Evolutionary conservation across 305 asterid genomes (phyloP).

Genomic region (Petunia hybrid): DNA sequence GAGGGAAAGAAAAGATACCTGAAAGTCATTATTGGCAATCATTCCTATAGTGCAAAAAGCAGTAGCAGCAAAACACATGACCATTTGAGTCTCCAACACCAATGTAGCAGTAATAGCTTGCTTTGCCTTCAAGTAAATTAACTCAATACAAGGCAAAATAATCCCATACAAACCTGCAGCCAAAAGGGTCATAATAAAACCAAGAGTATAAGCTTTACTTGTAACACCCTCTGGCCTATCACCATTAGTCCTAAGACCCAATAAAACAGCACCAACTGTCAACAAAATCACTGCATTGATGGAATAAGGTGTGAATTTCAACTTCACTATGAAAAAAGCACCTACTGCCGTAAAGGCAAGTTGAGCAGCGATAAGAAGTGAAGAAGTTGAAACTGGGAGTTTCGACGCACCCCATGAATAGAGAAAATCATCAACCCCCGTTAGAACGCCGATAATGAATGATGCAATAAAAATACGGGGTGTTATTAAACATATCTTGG

Average conservation of each 20-base stretch:
- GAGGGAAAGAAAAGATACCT: slow-evolving; percentile 28
- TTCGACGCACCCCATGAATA: slow-evolving; percentile 21
- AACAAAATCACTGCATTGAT: slow-evolving; percentile 37
- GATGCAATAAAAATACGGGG: background rate
- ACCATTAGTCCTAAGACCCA: slow-evolving; percentile 30
- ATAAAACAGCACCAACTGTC: slow-evolving; percentile 30
- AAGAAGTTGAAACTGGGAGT: slow-evolving; percentile 29
- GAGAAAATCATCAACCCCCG: slow-evolving; percentile 13
- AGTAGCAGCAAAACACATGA: slow-evolving; percentile 39
- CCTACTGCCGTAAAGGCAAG: slow-evolving; percentile 37
- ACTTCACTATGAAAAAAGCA: slow-evolving; percentile 41
- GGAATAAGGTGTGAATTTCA: slow-evolving; percentile 37
- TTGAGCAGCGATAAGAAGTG: slow-evolving; percentile 29
- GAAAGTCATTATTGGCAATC: slow-evolving; percentile 37
- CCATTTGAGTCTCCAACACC: slow-evolving; percentile 44
- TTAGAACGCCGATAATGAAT: slow-evolving; percentile 20
- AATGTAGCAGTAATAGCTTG: slow-evolving; percentile 31
- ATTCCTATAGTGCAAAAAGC: slow-evolving; percentile 36
- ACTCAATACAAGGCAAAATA: slow-evolving; percentile 40
- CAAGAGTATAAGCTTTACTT: slow-evolving; percentile 29
- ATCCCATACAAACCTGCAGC: slow-evolving; percentile 42
- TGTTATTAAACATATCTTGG: background rate
- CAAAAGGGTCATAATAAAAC: slow-evolving; percentile 39
- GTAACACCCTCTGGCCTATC: slow-evolving; percentile 40
- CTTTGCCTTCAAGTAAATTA: slow-evolving; percentile 37